Evolutionary conservation across 345 rosid species (phyloP).

Genomic region (Dimocarpus longan): DNA sequence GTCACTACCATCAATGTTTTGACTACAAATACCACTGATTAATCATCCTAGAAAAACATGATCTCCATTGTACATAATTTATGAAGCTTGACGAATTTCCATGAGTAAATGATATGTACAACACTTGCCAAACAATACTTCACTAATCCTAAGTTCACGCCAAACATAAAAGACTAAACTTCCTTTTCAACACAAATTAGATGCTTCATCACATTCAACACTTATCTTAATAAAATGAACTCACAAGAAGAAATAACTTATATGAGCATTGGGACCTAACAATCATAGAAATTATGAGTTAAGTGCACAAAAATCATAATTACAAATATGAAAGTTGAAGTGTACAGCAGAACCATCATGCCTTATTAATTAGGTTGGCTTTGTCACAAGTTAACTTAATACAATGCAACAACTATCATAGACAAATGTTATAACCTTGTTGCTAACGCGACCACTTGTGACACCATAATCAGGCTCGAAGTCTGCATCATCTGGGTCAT

Average conservation of each 20-base stretch:
- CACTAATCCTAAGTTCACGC: not conserved
- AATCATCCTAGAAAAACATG: not conserved
- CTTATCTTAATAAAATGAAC: not conserved
- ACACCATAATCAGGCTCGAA: slow-evolving; percentile 81
- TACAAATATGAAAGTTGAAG: not conserved
- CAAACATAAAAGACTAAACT: not conserved
- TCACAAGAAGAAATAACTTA: not conserved
- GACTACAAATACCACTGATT: not conserved
- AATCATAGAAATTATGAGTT: not conserved
- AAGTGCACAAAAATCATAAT: not conserved
- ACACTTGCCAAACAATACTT: not conserved
- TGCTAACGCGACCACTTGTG: slow-evolving; percentile 38
- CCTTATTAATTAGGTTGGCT: not conserved
- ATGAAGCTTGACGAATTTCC: not conserved
- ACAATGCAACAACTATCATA: slow-evolving; percentile 2
- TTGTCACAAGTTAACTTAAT: not conserved
- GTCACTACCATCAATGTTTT: not conserved
- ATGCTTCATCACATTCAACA: not conserved
- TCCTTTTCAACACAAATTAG: not conserved
- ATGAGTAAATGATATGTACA: not conserved
- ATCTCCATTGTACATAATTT: not conserved
- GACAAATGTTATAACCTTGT: slow-evolving; percentile 53
- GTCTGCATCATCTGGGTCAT: slow-evolving; percentile 98
- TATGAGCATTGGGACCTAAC: not conserved
- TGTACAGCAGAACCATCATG: slow-evolving; percentile 1